These are phyloP conservation scores for Drechslera avenae DNA, from an alignment of 2,329 filamentous ascomycete species.

Conservation along the genomic window DNA sequence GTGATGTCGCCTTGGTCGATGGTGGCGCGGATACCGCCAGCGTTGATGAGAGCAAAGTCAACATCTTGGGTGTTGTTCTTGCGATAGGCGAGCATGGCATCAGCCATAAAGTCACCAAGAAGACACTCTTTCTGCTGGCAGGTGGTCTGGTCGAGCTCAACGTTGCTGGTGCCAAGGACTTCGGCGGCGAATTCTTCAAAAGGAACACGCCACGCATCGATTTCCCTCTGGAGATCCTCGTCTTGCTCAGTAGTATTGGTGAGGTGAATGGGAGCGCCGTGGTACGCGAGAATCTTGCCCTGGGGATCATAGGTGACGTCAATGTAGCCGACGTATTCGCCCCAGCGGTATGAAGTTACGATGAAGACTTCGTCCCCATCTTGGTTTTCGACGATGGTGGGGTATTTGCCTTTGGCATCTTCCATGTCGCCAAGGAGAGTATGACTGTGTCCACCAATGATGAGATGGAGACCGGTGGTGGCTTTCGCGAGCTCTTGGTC, in stretches of 20 bases:
- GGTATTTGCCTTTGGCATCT: slow-evolving; percentile 65
- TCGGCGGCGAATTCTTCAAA: slow-evolving; percentile 66
- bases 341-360: slow-evolving; percentile 71
- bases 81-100: slow-evolving; percentile 66
- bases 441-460: slow-evolving; percentile 66
- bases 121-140: slow-evolving; percentile 65
- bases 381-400: slow-evolving; percentile 65
- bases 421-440: slow-evolving; percentile 65
- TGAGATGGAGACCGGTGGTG: slow-evolving; percentile 68
- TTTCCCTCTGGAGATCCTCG: slow-evolving; percentile 60
- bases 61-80: slow-evolving; percentile 54
- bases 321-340: slow-evolving; percentile 71
- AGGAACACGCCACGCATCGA: slow-evolving; percentile 63
- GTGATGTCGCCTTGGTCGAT: slow-evolving; percentile 67
- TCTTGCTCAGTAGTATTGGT: slow-evolving; percentile 66
- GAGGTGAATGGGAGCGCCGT: slow-evolving; percentile 67
- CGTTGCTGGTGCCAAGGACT: slow-evolving; percentile 60
- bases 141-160: slow-evolving; percentile 63
- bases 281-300: slow-evolving; percentile 67
- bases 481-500: slow-evolving; percentile 65
- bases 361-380: slow-evolving; percentile 71
- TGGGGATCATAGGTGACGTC: slow-evolving; percentile 66
- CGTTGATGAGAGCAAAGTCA: slow-evolving; percentile 67
- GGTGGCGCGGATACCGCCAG: slow-evolving; percentile 66
- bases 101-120: slow-evolving; percentile 51